Conservation (phyloP, 352 stramenopile species). For the Phytophthora quininea region DNA sequence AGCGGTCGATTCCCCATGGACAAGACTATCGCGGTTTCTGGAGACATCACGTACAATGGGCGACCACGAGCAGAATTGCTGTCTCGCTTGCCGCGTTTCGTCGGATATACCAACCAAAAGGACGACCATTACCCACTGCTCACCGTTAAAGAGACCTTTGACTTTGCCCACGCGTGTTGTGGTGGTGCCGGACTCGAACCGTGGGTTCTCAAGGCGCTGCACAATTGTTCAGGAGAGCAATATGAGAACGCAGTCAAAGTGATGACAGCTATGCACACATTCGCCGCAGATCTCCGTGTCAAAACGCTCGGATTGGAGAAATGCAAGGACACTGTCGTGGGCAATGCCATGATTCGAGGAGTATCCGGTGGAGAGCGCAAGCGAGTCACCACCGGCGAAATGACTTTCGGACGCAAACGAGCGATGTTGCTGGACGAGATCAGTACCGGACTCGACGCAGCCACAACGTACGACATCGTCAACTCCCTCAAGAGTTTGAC, state of each 20-base stretch:
- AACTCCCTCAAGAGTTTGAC: conserved; percentile 41
- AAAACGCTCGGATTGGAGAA: conserved; percentile 43
- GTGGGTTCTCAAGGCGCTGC: conserved; percentile 37
- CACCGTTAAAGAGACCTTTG: conserved; percentile 92
- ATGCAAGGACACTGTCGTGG: conserved; percentile 57
- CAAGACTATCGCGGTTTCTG: conserved; percentile 33
- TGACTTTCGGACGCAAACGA: conserved; percentile 74
- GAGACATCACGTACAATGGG: conserved; percentile 48
- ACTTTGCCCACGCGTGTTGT: conserved; percentile 87
- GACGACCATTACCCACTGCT: conserved; percentile 88
- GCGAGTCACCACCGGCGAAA: conserved; percentile 84
- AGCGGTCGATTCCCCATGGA: conserved; percentile 39
- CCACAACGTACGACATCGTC: conserved; percentile 63
- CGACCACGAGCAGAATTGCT: conserved; percentile 22
- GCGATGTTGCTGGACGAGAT: conserved; percentile 83
- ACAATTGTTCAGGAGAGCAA: conserved; percentile 31
- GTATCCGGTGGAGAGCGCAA: conserved; percentile 90
- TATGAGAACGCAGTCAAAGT: conserved; percentile 32
- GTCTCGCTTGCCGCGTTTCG: conserved; percentile 30
- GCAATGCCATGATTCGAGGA: conserved; percentile 51
- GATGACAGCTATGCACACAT: conserved; percentile 31
- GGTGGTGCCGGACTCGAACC: conserved; percentile 34
- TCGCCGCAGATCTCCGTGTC: conserved; percentile 32
- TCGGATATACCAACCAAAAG: conserved; percentile 48
- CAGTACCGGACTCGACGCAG: conserved; percentile 57